phyloP scores from a whole-genome alignment of 2,329 filamentous ascomycete species.

The Hawksworthiomyces lignivorus region DNA sequence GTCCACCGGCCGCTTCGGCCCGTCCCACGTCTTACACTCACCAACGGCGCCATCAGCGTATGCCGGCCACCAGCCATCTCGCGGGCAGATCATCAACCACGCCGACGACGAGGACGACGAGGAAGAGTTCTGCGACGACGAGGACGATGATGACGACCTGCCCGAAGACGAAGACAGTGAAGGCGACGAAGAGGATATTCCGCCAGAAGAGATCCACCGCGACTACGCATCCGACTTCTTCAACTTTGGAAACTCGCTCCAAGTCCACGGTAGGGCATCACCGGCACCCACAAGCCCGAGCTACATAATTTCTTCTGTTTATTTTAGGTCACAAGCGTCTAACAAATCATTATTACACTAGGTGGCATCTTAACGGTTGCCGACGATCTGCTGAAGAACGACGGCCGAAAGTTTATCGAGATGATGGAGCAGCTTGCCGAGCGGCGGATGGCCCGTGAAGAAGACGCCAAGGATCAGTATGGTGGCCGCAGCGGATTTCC shows the following conservation, averaged over 20 bases:
- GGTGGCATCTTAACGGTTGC: constrained; percentile 97
- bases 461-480: constrained; percentile 67
- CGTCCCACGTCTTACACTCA: constrained; percentile 47
- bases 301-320: background rate
- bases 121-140: constrained; percentile 36
- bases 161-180: constrained; percentile 54
- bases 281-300: background rate
- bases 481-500: constrained; percentile 47
- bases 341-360: constrained; percentile 36
- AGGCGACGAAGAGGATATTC: constrained; percentile 60
- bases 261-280: constrained; percentile 64
- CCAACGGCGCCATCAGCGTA: constrained; percentile 52
- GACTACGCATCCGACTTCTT: constrained; percentile 78
- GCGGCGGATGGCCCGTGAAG: constrained; percentile 92
- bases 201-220: constrained; percentile 48
- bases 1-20: constrained; percentile 55
- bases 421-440: constrained; percentile 99
- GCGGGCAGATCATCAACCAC: constrained; percentile 65
- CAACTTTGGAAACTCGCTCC: constrained; percentile 94
- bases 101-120: constrained; percentile 50
- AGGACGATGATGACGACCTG: constrained; percentile 40
- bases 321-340: constrained; percentile 4
- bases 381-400: constrained; percentile 96
- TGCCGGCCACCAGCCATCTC: constrained; percentile 61
- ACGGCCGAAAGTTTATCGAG: constrained; percentile 98